These are phyloP conservation scores for Serendipita sp. DNA, from an alignment of 768 basidiomycete species.

Conservation along the genomic window DNA sequence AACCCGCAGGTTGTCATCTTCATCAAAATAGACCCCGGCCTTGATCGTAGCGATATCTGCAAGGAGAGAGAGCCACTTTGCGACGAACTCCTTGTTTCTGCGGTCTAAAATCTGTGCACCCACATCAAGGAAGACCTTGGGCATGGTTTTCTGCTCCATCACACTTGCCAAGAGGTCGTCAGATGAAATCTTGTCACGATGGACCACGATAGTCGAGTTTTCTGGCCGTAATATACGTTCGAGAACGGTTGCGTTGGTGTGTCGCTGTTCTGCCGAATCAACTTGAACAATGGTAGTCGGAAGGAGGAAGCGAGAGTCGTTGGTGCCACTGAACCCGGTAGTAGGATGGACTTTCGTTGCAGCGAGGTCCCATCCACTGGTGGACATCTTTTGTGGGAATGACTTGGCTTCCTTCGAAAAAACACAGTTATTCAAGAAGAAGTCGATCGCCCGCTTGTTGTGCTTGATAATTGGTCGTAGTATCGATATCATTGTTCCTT, in stretches of 20 bases:
- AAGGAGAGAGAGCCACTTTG: slow-evolving; percentile 24
- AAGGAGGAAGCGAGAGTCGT: slow-evolving; percentile 27
- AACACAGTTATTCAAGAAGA: slow-evolving; percentile 31
- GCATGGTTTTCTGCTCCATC: slow-evolving; percentile 16
- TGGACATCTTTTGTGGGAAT: slow-evolving; percentile 31
- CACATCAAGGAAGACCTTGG: slow-evolving; percentile 37
- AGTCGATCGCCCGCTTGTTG: slow-evolving; percentile 29
- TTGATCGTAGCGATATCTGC: slow-evolving; percentile 14
- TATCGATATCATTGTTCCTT: slow-evolving; percentile 16
- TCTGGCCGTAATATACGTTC: slow-evolving; percentile 24
- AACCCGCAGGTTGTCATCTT: slow-evolving; percentile 23
- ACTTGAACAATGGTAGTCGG: slow-evolving; percentile 23
- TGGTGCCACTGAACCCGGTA: slow-evolving; percentile 43
- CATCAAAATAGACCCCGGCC: slow-evolving; percentile 31
- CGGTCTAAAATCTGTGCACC: slow-evolving; percentile 43
- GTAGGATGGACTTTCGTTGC: slow-evolving; percentile 22
- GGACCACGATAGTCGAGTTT: slow-evolving; percentile 24
- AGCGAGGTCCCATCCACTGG: slow-evolving; percentile 39
- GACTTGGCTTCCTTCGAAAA: slow-evolving; percentile 36
- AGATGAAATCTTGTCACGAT: slow-evolving; percentile 14
- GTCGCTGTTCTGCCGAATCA: slow-evolving; percentile 25
- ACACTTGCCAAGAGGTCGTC: slow-evolving; percentile 20
- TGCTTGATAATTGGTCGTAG: slow-evolving; percentile 23
- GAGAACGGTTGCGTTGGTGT: slow-evolving; percentile 31
- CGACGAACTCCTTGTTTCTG: slow-evolving; percentile 26